Evolutionary conservation across 495 filamentous ascomycete species (phyloP).

Genomic region (Clavariopsis aquatica): DNA sequence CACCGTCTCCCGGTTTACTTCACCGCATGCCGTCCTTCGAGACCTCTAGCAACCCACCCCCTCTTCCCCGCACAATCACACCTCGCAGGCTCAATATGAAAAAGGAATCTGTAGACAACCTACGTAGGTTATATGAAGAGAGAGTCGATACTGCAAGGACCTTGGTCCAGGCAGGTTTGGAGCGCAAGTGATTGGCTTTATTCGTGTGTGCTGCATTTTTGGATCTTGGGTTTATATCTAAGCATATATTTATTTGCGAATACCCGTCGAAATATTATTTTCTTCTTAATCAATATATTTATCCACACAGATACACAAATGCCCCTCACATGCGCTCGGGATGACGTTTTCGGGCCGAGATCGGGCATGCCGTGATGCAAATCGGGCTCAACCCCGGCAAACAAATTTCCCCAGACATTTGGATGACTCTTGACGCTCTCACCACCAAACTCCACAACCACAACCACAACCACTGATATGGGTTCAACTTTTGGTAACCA

Average conservation of each 20-base stretch:
- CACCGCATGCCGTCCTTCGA: constrained; percentile 44
- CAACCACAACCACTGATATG: constrained; percentile 14
- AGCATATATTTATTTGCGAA: neutral
- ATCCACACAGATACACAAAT: neutral
- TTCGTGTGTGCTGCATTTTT: neutral
- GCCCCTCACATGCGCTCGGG: neutral
- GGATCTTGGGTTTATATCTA: neutral
- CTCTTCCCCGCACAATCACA: neutral
- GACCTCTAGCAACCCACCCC: constrained; percentile 14
- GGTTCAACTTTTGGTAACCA: constrained; percentile 93
- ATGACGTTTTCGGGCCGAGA: neutral
- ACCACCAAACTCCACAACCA: neutral
- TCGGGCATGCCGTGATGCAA: neutral
- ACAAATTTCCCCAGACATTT: neutral
- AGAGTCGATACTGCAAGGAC: constrained; percentile 41
- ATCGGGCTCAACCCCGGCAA: neutral
- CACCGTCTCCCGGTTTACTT: constrained; percentile 42
- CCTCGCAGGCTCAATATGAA: constrained; percentile 41
- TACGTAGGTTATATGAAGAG: constrained; percentile 49
- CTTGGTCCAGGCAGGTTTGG: constrained; percentile 32
- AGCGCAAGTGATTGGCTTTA: constrained; percentile 6
- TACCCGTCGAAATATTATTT: neutral
- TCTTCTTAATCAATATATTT: neutral
- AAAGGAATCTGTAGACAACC: constrained; percentile 45
- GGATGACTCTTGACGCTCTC: constrained; percentile 5